Percentiles rank a stretch among this genome's conserved stretches.
phyloP scores from a whole-genome alignment of 2,329 filamentous ascomycete species.

The Chrysoporthe cubensis region DNA sequence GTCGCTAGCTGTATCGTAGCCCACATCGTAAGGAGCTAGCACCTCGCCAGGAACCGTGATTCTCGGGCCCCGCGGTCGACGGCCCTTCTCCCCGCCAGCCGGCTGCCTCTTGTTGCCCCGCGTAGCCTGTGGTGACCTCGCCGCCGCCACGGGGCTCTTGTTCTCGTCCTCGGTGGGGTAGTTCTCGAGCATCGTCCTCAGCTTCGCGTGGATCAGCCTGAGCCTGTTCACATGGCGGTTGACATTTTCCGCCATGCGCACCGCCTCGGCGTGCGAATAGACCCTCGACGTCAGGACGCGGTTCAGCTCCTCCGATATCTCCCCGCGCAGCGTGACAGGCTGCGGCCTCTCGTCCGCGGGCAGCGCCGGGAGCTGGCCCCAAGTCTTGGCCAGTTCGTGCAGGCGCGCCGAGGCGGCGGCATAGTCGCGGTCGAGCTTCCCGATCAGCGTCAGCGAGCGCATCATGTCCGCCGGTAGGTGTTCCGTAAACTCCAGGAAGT shows the following conservation, averaged over 20 bases:
- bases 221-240: slow-evolving; percentile 64
- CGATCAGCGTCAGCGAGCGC: slow-evolving; percentile 67
- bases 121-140: slow-evolving; percentile 58
- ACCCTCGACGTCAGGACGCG: slow-evolving; percentile 60
- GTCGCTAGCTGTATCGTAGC: slow-evolving; percentile 62
- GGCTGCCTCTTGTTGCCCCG: slow-evolving; percentile 50
- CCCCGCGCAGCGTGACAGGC: slow-evolving; percentile 57
- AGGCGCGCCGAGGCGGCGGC: slow-evolving; percentile 58
- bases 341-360: slow-evolving; percentile 51
- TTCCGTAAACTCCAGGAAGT: slow-evolving; percentile 72
- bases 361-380: slow-evolving; percentile 58
- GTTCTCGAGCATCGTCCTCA: slow-evolving; percentile 63
- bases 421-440: slow-evolving; percentile 65
- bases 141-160: slow-evolving; percentile 53
- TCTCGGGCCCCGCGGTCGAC: slow-evolving; percentile 53
- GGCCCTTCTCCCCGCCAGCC: slow-evolving; percentile 49
- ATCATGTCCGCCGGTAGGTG: slow-evolving; percentile 70
- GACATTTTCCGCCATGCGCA: slow-evolving; percentile 67
- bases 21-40: slow-evolving; percentile 66
- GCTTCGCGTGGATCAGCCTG: slow-evolving; percentile 61
- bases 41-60: slow-evolving; percentile 71
- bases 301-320: slow-evolving; percentile 62
- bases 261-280: slow-evolving; percentile 64
- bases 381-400: slow-evolving; percentile 59
- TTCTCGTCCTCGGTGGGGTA: slow-evolving; percentile 57